Evolutionary conservation across 129 eudicot species (phyloP).

Genomic region (Chrysanthemum seticuspe): DNA sequence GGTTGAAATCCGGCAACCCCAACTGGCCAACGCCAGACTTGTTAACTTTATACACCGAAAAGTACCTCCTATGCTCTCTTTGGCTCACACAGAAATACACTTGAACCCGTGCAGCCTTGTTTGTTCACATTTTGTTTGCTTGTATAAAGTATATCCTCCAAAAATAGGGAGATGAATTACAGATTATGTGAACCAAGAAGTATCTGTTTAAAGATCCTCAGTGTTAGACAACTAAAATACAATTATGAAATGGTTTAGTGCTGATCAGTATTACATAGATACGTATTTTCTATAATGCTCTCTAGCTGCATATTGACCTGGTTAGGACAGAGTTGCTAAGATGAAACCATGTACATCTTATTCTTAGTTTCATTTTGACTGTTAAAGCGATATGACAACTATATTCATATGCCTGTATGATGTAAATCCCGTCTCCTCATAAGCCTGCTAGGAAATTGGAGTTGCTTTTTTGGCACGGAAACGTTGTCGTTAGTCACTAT

Average conservation of each 20-base stretch:
- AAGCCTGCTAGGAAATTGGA: background rate
- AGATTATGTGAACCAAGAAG: too few relatives aligned
- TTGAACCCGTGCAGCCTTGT: too few relatives aligned
- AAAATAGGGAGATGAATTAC: too few relatives aligned
- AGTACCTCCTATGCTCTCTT: too few relatives aligned
- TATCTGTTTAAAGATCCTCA: too few relatives aligned
- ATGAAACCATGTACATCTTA: background rate
- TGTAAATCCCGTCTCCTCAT: background rate
- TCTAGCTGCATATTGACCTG: background rate
- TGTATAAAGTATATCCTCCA: too few relatives aligned
- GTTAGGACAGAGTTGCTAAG: background rate
- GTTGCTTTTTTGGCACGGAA: background rate
- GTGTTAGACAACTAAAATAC: background rate
- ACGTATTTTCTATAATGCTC: background rate
- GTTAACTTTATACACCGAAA: too few relatives aligned
- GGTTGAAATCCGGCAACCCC: too few relatives aligned
- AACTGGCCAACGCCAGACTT: too few relatives aligned
- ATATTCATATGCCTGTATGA: background rate
- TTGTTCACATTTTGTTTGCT: too few relatives aligned
- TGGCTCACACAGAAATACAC: too few relatives aligned
- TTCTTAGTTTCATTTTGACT: background rate
- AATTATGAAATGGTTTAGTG: background rate
- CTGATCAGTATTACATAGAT: background rate
- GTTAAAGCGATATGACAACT: background rate
- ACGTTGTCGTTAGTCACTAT: too few relatives aligned